These are phyloP conservation scores for Massarina eburnea DNA, from an alignment of 2,329 filamentous ascomycete species.

Conservation along the genomic window DNA sequence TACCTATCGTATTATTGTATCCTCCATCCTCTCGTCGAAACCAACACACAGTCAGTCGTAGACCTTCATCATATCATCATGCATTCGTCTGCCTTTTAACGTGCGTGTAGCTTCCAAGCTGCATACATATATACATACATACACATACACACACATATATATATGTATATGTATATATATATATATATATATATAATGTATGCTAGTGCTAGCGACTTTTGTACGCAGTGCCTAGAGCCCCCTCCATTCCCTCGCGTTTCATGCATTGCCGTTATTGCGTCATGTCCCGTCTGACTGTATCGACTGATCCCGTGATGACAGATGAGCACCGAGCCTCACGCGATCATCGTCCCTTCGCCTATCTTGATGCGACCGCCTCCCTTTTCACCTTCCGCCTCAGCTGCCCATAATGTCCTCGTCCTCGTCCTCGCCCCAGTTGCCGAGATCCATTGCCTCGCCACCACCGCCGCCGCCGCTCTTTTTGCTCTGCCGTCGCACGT, in stretches of 20 bases:
- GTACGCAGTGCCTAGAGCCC: neutral
- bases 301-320: neutral
- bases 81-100: too few species aligned
- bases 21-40: too few species aligned
- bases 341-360: neutral
- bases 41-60: too few species aligned
- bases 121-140: too few species aligned
- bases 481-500: constrained; percentile 51
- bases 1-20: too few species aligned
- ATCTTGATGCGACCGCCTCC: neutral
- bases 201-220: too few species aligned
- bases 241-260: constrained; percentile 23
- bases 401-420: constrained; percentile 46
- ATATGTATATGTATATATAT: too few species aligned
- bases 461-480: constrained; percentile 28
- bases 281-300: constrained; percentile 15
- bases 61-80: too few species aligned
- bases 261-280: constrained; percentile 33
- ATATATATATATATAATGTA: too few species aligned
- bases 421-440: constrained; percentile 37
- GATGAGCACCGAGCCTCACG: neutral
- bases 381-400: constrained; percentile 23
- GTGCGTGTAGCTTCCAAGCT: too few species aligned
- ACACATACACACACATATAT: too few species aligned
- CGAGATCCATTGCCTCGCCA: constrained; percentile 41